A percentile compares a stretch with the other conserved stretches of the same genome.
phyloP scores from a whole-genome alignment of 352 stramenopile species.

The Globisporangium polare region DNA sequence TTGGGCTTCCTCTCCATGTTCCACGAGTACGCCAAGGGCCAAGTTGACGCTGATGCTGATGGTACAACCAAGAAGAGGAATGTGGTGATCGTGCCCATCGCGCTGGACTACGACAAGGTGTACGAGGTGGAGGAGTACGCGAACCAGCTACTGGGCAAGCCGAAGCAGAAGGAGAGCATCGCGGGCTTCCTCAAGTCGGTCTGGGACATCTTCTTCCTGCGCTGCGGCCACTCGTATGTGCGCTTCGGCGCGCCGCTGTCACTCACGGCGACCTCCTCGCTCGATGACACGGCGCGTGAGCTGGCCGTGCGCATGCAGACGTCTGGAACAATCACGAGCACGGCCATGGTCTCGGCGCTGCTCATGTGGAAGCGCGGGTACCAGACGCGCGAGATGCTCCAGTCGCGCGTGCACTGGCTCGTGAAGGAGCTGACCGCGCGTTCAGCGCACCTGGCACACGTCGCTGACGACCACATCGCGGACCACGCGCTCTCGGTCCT shows the following conservation, averaged over 20 bases:
- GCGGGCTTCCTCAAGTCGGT: constrained; percentile 69
- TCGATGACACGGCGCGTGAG: constrained; percentile 43
- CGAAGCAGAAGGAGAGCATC: constrained; percentile 82
- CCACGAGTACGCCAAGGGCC: constrained; percentile 42
- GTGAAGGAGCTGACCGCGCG: constrained; percentile 41
- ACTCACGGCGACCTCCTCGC: constrained; percentile 40
- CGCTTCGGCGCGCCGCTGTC: constrained; percentile 71
- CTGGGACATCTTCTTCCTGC: constrained; percentile 64
- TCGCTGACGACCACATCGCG: constrained; percentile 46
- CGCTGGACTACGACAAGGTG: constrained; percentile 88
- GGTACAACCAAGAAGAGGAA: constrained; percentile 27
- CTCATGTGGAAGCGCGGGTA: constrained; percentile 77
- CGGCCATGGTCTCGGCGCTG: constrained; percentile 61
- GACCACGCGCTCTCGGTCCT: constrained; percentile 61
- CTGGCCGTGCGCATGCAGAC: constrained; percentile 73
- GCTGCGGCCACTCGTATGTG: constrained; percentile 83
- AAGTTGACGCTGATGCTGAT: constrained; percentile 10
- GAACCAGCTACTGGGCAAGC: constrained; percentile 81
- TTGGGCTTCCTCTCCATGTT: constrained; percentile 78
- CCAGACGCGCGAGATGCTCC: constrained; percentile 57
- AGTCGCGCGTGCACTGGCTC: constrained; percentile 51
- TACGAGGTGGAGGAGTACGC: constrained; percentile 87
- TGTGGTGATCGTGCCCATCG: constrained; percentile 80
- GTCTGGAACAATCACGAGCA: constrained; percentile 71
- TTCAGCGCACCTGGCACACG: constrained; percentile 51